These are phyloP conservation scores for Oryza meyeriana DNA, from an alignment of 176 grass and related monocot genomes.

Conservation along the genomic window DNA sequence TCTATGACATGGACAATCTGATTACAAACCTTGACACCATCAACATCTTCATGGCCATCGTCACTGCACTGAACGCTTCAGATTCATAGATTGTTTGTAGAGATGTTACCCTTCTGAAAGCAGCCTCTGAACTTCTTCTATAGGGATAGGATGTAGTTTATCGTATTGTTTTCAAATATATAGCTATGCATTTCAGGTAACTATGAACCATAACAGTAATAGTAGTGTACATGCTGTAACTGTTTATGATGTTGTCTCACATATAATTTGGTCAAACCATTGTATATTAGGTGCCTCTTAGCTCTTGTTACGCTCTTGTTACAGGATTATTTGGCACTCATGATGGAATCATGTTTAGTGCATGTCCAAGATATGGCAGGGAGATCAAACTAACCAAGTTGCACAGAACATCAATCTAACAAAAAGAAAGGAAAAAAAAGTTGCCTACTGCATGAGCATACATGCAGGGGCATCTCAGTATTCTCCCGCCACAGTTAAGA, in stretches of 20 bases:
- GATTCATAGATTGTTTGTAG: constrained; percentile 23
- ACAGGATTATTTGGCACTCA: not conserved
- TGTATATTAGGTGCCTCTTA: too few relatives aligned
- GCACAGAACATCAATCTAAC: not conserved
- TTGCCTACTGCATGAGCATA: not conserved
- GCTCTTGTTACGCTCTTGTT: too few relatives aligned
- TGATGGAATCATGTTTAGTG: not conserved
- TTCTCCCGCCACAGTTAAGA: not conserved
- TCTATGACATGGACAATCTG: constrained; percentile 54
- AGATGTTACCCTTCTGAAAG: not conserved
- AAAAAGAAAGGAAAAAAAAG: not conserved
- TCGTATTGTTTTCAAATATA: not conserved
- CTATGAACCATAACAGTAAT: not conserved
- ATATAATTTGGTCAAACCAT: not conserved
- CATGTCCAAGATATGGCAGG: not conserved
- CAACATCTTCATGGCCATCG: constrained; percentile 56
- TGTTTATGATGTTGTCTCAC: not conserved
- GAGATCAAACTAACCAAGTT: not conserved
- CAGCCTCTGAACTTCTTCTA: too few relatives aligned
- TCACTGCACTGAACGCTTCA: constrained; percentile 33
- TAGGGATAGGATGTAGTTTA: not conserved
- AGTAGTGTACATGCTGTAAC: not conserved
- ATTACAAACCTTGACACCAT: constrained; percentile 65
- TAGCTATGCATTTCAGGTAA: not conserved
- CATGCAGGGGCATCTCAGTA: not conserved